Evolutionary conservation across 2,329 filamentous ascomycete species (phyloP), one percentile per base, ranked within the genome.

Genomic region (Trichoderma atrobrunneum): DNA sequence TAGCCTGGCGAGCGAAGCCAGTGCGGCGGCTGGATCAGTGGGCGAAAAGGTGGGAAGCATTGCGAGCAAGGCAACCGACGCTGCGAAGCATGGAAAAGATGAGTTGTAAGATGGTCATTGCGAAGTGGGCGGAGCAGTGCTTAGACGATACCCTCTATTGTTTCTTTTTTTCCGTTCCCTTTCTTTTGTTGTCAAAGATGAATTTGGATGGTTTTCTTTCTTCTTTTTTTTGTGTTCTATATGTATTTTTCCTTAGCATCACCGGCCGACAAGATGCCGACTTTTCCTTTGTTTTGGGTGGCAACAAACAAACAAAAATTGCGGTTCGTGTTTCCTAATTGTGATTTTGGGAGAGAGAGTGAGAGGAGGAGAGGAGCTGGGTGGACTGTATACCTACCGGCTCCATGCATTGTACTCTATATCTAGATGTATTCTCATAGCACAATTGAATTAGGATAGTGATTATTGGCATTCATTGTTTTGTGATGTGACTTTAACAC

Each of bases 1-100:
- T 12, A 86, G 83, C 72, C 73, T 81, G 56, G 81, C 79, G 11
- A 80, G 76, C 69, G 77, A 82, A 32, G 82, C 81, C 8, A 79
- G 78, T 51, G 78, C 76, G 43, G 78, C 79, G 10, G 80, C 78
- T 1, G 75, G 78, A n/a, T 80, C 78, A 54, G 78, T 79, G 0
- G 81, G 80, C 0, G 79, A 81, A 43, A 81, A 78, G 75, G 78
- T 80, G 18, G 78, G 78, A 39, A 83, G 81, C 64, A 82, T 78
- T 6, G 83, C 81, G 2, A 81, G 80, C 62, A 79, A 81, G 18
- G 84, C 82, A 3, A 83, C 82, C 2, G 82, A 84, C n/a, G 82
- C 79, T 5, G 83, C 83, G 64, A 85, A 83, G 77, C 77, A 80
- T 51, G 76, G 76, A 21, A 81, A 78, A 72, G 84, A 86, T 70